Base-by-base conservation (phyloP, 2,329 filamentous ascomycete genomes). In the Microdochium paspali region DNA sequence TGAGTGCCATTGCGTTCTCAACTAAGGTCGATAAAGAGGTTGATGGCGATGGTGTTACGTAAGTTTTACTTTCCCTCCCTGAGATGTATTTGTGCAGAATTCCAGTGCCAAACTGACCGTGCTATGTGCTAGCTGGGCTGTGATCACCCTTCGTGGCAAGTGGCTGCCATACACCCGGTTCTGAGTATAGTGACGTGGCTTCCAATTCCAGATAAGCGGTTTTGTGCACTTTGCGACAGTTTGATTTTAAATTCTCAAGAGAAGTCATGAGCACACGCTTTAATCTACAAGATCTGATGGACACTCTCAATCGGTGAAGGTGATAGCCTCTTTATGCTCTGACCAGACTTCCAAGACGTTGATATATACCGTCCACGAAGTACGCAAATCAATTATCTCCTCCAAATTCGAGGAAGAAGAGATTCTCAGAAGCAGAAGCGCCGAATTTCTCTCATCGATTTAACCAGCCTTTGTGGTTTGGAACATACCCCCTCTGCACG, bases 11-110 rank as follows among this genome's bases (percentile, higher is more conserved):
- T 61, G 82, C 82, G 15, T 96, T 95, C 66, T 86, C 82, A 46
- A 95, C 89, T 0, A 89, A 89, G 61, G 86, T 97, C 2, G 89
- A 96, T 65, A 95, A 94, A 77, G 91, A 97, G 77, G 82, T 84
- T 1, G 91, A 96, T 63, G 81, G 85, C 51, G 79, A 87, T 58
- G 90, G 90, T 3, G 77, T 79, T 46, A 74, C 84, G 55, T 63
- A 48, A 58, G 61, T 61, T 10, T 24, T 39, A 28, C 13, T 21
- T 20, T 21, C 18, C 13, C 35, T 3, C 18, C 10, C 7, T 18
- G 5, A 18, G 13, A 7, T n/a, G 15, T 10, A 25, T 4, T 10
- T 3, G 6, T 44, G 32, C 20, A 21, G 30, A 46, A 45, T 9
- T n/a, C 10, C n/a, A 40, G 20, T 9, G 10, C 23, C 5, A 9